Base-by-base conservation (phyloP, 306 rosid genomes). In the Trifolium subterraneum region DNA sequence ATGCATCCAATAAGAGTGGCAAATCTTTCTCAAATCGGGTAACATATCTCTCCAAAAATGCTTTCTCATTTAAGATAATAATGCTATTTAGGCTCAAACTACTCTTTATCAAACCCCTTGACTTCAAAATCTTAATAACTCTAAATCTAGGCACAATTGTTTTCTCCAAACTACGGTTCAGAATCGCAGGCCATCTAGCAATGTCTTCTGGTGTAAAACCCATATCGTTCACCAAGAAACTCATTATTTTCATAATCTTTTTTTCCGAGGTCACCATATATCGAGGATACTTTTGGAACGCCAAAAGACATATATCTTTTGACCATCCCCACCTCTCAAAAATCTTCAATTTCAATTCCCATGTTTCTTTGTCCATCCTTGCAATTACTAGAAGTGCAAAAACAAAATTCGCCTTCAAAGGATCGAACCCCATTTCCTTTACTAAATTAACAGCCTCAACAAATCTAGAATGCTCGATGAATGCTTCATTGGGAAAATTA, bases 121-220 rank as follows among this genome's bases (percentile, higher is more conserved):
- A 27, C 44, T 47, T 45, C 36, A 87, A 75, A 63, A 75, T 12
- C 33, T 79, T 58, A 50, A 87, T 2, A 41, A 87, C 87, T 7
- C 82, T 72, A 48, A 74, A 82, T 72, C 91, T 84, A 11, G 88
- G 85, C 0, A 71, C 69, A 10, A 82, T 12, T 31, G 74, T 69
- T 60, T 64, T 82, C 81, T 84, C 82, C 72, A 87, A 71, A 54
- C 61, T 77, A 14, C 10, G 36, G 18, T 2, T 4, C 8, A 80
- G 25, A 51, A 82, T 2, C 2, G 0, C 19, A 10, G 85, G 82
- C 36, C 10, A 0, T 62, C 9, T 20, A 11, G 72, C 86, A 23
- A 87, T 45, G 14, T 52, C 74, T 11, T 33, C 22, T 1, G 14
- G 31, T 5, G 14, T 10, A 54, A 54, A 7, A 23, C 62, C 15